These are phyloP conservation scores for Chrysanthemum seticuspe DNA, from an alignment of 129 eudicot genomes.

Conservation along the genomic window DNA sequence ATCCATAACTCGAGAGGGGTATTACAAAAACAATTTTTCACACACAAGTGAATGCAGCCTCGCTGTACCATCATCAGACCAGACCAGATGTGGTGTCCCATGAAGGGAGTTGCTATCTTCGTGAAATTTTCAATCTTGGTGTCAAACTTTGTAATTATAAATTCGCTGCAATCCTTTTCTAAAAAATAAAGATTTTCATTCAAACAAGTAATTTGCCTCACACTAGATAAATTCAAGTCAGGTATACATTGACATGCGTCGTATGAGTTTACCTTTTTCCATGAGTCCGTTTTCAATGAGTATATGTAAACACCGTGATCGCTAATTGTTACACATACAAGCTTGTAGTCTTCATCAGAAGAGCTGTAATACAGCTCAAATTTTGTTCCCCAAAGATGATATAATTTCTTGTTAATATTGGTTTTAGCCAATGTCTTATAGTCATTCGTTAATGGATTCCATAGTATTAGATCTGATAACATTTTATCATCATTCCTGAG, in stretches of 20 bases:
- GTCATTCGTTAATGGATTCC: not conserved
- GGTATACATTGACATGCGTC: no score
- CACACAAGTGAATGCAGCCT: slow-evolving; percentile 1
- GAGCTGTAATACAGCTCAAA: no score
- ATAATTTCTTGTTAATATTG: not conserved
- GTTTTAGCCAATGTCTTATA: not conserved
- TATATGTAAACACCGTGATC: no score
- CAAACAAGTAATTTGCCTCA: not conserved
- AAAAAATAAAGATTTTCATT: not conserved
- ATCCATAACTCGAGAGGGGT: not conserved
- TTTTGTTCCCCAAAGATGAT: no score
- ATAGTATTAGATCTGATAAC: not conserved
- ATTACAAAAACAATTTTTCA: not conserved
- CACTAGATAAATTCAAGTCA: no score
- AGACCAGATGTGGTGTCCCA: not conserved
- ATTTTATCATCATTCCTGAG: not conserved
- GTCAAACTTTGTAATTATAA: not conserved
- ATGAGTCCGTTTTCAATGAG: no score
- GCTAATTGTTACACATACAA: no score
- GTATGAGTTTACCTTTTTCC: no score
- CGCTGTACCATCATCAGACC: not conserved
- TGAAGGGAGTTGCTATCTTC: not conserved
- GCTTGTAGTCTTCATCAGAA: no score
- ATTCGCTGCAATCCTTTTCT: not conserved
- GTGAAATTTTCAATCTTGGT: not conserved